Base-by-base conservation (phyloP, 257 asterid species). In the Scutellaria minor region DNA sequence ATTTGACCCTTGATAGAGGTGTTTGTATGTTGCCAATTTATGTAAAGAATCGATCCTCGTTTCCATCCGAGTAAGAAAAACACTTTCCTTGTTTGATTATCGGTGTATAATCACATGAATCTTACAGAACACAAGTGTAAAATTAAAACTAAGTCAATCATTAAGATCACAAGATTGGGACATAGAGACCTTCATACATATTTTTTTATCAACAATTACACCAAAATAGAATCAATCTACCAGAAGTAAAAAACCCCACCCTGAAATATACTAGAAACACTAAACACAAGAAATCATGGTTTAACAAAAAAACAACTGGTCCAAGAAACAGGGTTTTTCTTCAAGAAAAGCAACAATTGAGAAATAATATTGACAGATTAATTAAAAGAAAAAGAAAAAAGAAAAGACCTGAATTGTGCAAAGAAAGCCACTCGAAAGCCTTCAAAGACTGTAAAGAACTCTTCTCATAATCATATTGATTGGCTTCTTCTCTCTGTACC, bases 381-480 rank as follows among this genome's bases (percentile, higher is more conserved):
- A 48, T 31, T 31, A 74, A 13, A 31, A 51, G 46, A n/a, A 50
- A 46, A 6, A 20, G 13, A n/a, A 52, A 15, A 13, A 12, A 57
- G 4, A n/a, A 20, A 54, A 27, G 24, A 91, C 96, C 97, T 68
- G 90, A 77, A 54, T 83, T 81, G 62, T 62, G 65, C 22, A 82
- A 52, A 74, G 96, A 86, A 7, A 89, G 79, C 84, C 85, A 85
- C 58, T 83, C 85, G 81, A 89, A 85, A 13, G 85, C 91, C 85
- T 85, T 92, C 71, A 88, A 64, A 9, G 91, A 90, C 70, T 85
- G 84, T 83, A 92, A 77, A 70, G 96, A 90, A 76, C 58, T 82
- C 75, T 76, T 82, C 80, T 86, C 97, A 74, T 76, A 83, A 65
- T 81, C 91, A 88, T 81, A 85, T 37, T 82, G 86, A 78, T 86